Evolutionary conservation across 2,329 filamentous ascomycete genomes (phyloP).

Genomic region (Trichoderma atroviride): DNA sequence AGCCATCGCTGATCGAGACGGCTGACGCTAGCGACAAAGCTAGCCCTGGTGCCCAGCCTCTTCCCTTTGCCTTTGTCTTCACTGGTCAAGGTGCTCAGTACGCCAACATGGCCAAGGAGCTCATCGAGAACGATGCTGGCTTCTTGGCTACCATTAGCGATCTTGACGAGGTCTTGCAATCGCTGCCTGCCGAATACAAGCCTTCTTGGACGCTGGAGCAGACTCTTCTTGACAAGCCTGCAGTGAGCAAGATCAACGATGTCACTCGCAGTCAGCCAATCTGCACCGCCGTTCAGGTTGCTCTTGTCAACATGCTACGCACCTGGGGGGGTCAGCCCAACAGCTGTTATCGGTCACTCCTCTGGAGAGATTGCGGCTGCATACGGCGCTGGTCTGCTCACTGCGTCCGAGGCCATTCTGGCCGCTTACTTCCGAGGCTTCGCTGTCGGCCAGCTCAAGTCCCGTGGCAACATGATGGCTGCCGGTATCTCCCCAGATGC

Average conservation of each 20-base stretch:
- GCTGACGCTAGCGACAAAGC: slow-evolving; percentile 17
- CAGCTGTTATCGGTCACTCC: slow-evolving; percentile 6
- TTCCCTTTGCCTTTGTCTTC: slow-evolving; percentile 30
- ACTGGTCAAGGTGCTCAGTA: slow-evolving; percentile 36
- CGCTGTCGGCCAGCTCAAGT: slow-evolving; percentile 12
- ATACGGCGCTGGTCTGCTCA: not conserved
- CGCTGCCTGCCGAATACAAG: not conserved
- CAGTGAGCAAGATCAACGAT: slow-evolving; percentile 26
- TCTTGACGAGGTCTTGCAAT: slow-evolving; percentile 17
- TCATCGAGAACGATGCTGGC: slow-evolving; percentile 20
- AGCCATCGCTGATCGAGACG: not conserved
- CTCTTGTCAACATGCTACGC: slow-evolving; percentile 7
- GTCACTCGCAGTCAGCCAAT: slow-evolving; percentile 26
- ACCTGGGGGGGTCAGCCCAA: not conserved
- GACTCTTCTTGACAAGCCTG: slow-evolving; percentile 28
- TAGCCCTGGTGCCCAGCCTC: not conserved
- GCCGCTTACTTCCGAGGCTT: slow-evolving; percentile 19
- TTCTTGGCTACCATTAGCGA: slow-evolving; percentile 28
- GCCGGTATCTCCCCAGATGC: not conserved
- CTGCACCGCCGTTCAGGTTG: slow-evolving; percentile 6
- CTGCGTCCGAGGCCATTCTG: slow-evolving; percentile 4
- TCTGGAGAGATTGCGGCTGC: slow-evolving; percentile 21
- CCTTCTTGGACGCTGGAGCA: slow-evolving; percentile 23
- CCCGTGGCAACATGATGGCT: slow-evolving; percentile 20
- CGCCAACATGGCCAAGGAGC: slow-evolving; percentile 29